phyloP scores from a whole-genome alignment of 2,329 filamentous ascomycete genomes.

The Parasarocladium wereldwijsianum region DNA sequence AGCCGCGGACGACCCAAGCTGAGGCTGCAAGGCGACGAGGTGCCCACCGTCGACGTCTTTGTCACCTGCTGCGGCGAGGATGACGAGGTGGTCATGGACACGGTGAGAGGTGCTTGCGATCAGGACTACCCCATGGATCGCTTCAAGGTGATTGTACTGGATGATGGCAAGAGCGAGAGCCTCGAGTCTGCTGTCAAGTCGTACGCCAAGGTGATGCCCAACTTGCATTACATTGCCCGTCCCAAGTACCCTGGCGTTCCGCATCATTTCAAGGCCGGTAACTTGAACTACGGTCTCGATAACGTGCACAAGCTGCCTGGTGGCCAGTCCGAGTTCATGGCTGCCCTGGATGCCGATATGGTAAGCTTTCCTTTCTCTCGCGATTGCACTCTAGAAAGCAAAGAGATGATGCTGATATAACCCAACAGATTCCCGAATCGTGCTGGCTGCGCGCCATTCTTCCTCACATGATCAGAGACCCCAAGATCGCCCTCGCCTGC shows the following conservation, averaged over 20 bases:
- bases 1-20: slow-evolving; percentile 37
- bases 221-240: slow-evolving; percentile 38
- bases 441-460: slow-evolving; percentile 44
- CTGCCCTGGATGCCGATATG: slow-evolving; percentile 55
- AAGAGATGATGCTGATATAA: slow-evolving; percentile 1
- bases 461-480: slow-evolving; percentile 43
- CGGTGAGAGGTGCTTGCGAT: slow-evolving; percentile 36
- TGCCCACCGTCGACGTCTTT: slow-evolving; percentile 41
- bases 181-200: slow-evolving; percentile 24
- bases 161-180: slow-evolving; percentile 33
- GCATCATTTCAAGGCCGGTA: slow-evolving; percentile 49
- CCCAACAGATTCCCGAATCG: slow-evolving; percentile 39
- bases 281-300: slow-evolving; percentile 45
- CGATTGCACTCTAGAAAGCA: not conserved
- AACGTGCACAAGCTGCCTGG: slow-evolving; percentile 33
- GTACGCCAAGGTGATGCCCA: slow-evolving; percentile 25
- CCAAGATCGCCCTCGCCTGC: slow-evolving; percentile 42
- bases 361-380: slow-evolving; percentile 12
- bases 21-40: slow-evolving; percentile 29
- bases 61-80: slow-evolving; percentile 44
- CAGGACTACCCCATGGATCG: slow-evolving; percentile 37
- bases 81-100: slow-evolving; percentile 40
- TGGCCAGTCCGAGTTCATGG: slow-evolving; percentile 42
- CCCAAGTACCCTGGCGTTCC: slow-evolving; percentile 31
- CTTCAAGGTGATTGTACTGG: slow-evolving; percentile 39